phyloP scores from a whole-genome alignment of 345 rosid species.

The Salix dunnii region DNA sequence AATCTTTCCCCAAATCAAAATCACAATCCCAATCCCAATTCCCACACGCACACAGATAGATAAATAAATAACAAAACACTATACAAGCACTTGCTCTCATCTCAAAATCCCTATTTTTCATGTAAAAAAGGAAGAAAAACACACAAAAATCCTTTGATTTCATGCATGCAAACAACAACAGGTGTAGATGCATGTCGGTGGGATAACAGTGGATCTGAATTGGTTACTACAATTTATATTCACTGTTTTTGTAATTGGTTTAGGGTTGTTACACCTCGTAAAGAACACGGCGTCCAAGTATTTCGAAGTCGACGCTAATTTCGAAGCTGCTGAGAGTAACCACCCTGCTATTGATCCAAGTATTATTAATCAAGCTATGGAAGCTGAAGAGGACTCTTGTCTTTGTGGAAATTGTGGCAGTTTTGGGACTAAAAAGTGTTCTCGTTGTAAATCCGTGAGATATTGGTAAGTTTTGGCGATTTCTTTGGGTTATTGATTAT shows the following conservation, averaged over 20 bases:
- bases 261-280: slow-evolving; percentile 57
- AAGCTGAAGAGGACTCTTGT: slow-evolving; percentile 8
- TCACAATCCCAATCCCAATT: too few relatives aligned
- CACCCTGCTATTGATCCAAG: slow-evolving; percentile 5
- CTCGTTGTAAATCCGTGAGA: slow-evolving; percentile 57
- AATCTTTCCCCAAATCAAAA: too few relatives aligned
- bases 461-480: slow-evolving; percentile 37
- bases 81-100: neutral
- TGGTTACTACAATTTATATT: slow-evolving; percentile 63
- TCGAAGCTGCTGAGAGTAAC: slow-evolving; percentile 34
- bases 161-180: neutral
- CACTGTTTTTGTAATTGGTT: slow-evolving; percentile 45
- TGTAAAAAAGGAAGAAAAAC: neutral
- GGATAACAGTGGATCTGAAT: slow-evolving; percentile 68
- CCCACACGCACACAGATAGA: neutral
- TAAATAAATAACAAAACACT: neutral
- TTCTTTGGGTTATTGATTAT: neutral
- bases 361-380: slow-evolving; percentile 2
- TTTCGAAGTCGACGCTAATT: slow-evolving; percentile 79
- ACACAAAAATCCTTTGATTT: neutral
- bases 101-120: neutral
- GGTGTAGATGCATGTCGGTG: slow-evolving; percentile 75
- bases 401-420: slow-evolving; percentile 39
- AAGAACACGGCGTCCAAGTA: slow-evolving; percentile 80
- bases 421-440: slow-evolving; percentile 34